These are phyloP conservation scores for Ilex aquifolium DNA, from an alignment of 257 asterid genomes.

Conservation along the genomic window DNA sequence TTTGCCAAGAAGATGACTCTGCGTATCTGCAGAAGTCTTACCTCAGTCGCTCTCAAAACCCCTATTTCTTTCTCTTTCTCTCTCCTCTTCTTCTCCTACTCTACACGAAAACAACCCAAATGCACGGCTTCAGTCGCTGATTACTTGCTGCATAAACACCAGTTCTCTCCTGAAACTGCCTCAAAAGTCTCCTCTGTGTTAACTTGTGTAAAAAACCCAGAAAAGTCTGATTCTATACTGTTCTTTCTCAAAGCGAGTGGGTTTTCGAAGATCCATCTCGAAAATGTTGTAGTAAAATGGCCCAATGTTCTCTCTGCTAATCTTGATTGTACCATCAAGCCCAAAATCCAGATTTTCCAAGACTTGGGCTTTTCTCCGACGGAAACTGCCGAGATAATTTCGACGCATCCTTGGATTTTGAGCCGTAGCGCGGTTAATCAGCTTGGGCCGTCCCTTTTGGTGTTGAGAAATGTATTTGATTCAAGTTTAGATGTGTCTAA, in stretches of 20 bases:
- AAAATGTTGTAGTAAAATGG: neutral
- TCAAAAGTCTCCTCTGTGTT: neutral
- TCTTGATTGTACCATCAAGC: too few relatives aligned
- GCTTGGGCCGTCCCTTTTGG: conserved; percentile 17
- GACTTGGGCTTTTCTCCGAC: too few relatives aligned
- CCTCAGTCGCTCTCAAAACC: conserved; percentile 1
- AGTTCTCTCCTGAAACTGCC: too few relatives aligned
- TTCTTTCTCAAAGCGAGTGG: conserved; percentile 34
- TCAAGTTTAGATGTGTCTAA: conserved; percentile 24
- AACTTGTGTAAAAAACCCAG: conserved; percentile 10
- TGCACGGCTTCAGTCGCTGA: too few relatives aligned
- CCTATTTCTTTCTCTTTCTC: neutral
- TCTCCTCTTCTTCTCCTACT: conserved; percentile 13
- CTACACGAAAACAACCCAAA: neutral
- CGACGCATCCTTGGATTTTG: conserved; percentile 12
- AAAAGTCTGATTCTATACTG: conserved; percentile 19
- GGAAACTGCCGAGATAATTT: too few relatives aligned
- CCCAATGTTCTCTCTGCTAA: conserved; percentile 4
- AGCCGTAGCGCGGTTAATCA: conserved; percentile 3
- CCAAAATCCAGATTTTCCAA: too few relatives aligned
- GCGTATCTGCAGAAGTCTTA: too few relatives aligned
- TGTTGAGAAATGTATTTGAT: conserved; percentile 24
- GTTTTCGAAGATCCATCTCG: conserved; percentile 30
- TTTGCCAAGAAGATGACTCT: neutral
- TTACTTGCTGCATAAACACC: too few relatives aligned